phyloP scores from a whole-genome alignment of 257 asterid genomes.

The Plantago major region DNA sequence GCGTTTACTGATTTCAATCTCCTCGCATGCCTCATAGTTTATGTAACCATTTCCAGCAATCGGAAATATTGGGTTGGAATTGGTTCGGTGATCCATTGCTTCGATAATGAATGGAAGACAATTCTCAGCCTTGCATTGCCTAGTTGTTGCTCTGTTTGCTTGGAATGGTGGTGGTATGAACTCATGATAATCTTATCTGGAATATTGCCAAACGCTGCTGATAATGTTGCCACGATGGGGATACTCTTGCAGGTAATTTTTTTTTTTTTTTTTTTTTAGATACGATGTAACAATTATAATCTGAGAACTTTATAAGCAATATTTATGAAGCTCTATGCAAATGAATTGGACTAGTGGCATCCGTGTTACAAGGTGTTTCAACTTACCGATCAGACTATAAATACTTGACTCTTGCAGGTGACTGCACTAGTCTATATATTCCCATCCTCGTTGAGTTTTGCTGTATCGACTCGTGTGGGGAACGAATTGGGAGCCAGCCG shows the following conservation, averaged over 20 bases:
- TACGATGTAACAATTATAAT: too few relatives aligned
- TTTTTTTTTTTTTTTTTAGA: too few relatives aligned
- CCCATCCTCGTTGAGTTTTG: slow-evolving; percentile 48
- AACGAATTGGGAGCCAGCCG: slow-evolving; percentile 57
- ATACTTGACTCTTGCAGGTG: slow-evolving; percentile 28
- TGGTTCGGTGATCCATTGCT: slow-evolving; percentile 14
- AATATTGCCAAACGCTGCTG: slow-evolving; percentile 39
- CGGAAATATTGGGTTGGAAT: slow-evolving; percentile 28
- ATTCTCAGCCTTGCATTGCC: slow-evolving; percentile 38
- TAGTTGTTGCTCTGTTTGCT: slow-evolving; percentile 42
- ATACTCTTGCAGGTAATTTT: slow-evolving; percentile 32
- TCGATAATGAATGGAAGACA: slow-evolving; percentile 35
- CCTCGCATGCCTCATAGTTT: slow-evolving; percentile 26
- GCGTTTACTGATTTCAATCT: slow-evolving; percentile 32
- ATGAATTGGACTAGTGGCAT: too few relatives aligned
- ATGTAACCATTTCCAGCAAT: slow-evolving; percentile 16
- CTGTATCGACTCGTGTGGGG: slow-evolving; percentile 59
- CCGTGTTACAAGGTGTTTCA: too few relatives aligned
- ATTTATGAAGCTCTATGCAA: too few relatives aligned
- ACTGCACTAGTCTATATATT: slow-evolving; percentile 55
- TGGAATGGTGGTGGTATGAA: slow-evolving; percentile 74
- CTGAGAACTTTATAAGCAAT: too few relatives aligned
- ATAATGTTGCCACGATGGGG: slow-evolving; percentile 59
- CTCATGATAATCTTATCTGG: slow-evolving; percentile 58
- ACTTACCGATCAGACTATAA: too few relatives aligned